Percentiles rank a stretch among this genome's conserved stretches.
phyloP scores from a whole-genome alignment of 2,329 filamentous ascomycete species.

The Colletotrichum simmondsii region DNA sequence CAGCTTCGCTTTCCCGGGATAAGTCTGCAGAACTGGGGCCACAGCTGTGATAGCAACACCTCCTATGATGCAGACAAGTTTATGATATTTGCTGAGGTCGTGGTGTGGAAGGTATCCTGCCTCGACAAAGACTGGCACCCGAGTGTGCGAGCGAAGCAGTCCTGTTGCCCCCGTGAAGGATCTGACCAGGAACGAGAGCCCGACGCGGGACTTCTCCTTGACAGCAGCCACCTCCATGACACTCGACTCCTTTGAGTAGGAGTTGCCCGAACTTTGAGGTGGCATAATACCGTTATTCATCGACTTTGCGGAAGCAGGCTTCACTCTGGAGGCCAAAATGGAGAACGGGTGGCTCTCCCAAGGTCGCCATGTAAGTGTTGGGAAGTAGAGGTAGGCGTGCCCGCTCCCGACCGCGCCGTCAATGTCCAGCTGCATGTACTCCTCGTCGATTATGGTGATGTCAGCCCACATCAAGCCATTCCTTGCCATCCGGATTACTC shows the following conservation, averaged over 20 bases:
- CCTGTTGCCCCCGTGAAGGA: neutral
- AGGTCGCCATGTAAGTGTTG: conserved; percentile 49
- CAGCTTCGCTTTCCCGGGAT: neutral
- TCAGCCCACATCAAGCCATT: conserved; percentile 49
- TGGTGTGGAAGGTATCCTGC: conserved; percentile 3
- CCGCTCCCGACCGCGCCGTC: conserved; percentile 47
- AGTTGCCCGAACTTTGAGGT: neutral
- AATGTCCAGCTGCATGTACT: conserved; percentile 54
- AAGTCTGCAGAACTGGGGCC: neutral
- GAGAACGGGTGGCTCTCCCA: conserved; percentile 70
- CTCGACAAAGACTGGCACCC: neutral
- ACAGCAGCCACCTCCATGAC: neutral
- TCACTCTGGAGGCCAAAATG: neutral
- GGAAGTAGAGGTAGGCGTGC: conserved; percentile 61
- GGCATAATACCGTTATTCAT: too few relatives aligned
- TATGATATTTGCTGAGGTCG: neutral
- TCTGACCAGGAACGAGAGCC: neutral
- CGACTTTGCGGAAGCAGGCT: neutral
- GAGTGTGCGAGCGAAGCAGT: neutral
- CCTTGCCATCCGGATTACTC: conserved; percentile 49
- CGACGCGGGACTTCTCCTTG: neutral
- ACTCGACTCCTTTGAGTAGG: neutral
- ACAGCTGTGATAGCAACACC: conserved; percentile 8
- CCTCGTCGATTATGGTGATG: conserved; percentile 47
- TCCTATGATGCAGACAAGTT: neutral